Percentiles rank a stretch among this genome's conserved stretches.
These are phyloP conservation scores for Paraglomus brasilianum DNA, from an alignment of 192 early-diverging fungal species.

Conservation along the genomic window DNA sequence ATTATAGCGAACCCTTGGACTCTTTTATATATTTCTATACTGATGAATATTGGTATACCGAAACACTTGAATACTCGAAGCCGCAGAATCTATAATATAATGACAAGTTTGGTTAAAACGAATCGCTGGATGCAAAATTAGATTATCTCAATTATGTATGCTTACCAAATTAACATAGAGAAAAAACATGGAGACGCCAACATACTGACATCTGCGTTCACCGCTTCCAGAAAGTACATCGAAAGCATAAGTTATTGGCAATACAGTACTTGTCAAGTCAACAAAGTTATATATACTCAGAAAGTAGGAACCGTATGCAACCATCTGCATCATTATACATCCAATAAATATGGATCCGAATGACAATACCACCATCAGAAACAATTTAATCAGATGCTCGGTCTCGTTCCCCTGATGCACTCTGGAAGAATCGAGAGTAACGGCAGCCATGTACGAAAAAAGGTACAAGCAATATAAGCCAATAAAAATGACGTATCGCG, in stretches of 20 bases:
- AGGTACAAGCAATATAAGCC: background rate
- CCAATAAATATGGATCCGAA: background rate
- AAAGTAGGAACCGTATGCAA: background rate
- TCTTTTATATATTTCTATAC: slow-evolving; percentile 6
- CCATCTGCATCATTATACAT: slow-evolving; percentile 11
- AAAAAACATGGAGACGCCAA: slow-evolving; percentile 7
- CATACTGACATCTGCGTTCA: too few relatives aligned
- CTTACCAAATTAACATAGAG: slow-evolving; percentile 11
- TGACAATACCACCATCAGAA: background rate
- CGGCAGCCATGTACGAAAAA: background rate
- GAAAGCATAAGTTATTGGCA: slow-evolving; percentile 3
- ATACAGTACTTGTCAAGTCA: slow-evolving; percentile 4
- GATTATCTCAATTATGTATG: too few relatives aligned
- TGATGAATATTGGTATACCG: slow-evolving; percentile 7
- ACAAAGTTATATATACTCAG: background rate
- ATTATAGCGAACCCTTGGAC: background rate
- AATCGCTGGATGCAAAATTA: too few relatives aligned
- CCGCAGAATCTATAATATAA: background rate
- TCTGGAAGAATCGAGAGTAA: background rate
- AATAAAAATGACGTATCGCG: background rate
- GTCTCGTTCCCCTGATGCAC: too few relatives aligned
- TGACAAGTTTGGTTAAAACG: background rate
- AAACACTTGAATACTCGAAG: slow-evolving; percentile 6
- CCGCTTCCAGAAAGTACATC: background rate
- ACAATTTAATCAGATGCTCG: background rate